These are phyloP conservation scores for Candida nemodendra DNA, from an alignment of 805 yeast genomes.

Conservation along the genomic window DNA sequence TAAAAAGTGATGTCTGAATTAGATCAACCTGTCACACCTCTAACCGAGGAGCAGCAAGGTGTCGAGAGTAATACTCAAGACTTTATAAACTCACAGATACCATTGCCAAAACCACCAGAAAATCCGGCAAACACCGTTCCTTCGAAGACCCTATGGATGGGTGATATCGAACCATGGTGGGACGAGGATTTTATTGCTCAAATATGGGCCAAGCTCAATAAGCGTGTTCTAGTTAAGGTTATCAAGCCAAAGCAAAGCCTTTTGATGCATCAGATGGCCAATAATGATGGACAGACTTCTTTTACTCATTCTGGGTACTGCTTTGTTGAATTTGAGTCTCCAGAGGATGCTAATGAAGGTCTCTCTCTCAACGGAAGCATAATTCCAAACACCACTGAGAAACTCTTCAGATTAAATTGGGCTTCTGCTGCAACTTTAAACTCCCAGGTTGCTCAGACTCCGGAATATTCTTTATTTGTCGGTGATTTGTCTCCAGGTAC, in stretches of 20 bases:
- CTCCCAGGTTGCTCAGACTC: slow-evolving; percentile 69
- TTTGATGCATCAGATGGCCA: slow-evolving; percentile 34
- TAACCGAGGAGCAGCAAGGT: slow-evolving; percentile 8
- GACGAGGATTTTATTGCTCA: slow-evolving; percentile 60
- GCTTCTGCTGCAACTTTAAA: slow-evolving; percentile 77
- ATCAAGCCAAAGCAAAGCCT: slow-evolving; percentile 48
- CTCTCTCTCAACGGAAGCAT: slow-evolving; percentile 62
- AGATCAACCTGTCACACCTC: slow-evolving; percentile 11
- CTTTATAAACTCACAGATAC: slow-evolving; percentile 23
- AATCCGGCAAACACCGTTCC: slow-evolving; percentile 47
- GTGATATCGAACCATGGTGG: slow-evolving; percentile 78
- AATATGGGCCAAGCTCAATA: slow-evolving; percentile 59
- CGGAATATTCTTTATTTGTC: slow-evolving; percentile 77
- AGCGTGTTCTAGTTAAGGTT: slow-evolving; percentile 62
- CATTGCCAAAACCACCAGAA: slow-evolving; percentile 54
- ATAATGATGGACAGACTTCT: slow-evolving; percentile 24
- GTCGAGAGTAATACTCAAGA: slow-evolving; percentile 15
- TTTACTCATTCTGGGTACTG: slow-evolving; percentile 60
- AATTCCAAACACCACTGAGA: slow-evolving; percentile 57
- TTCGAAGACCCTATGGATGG: slow-evolving; percentile 86
- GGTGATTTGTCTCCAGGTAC: slow-evolving; percentile 79
- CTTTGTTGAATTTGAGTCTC: slow-evolving; percentile 69
- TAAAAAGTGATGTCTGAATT: slow-evolving; percentile 11
- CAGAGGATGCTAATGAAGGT: slow-evolving; percentile 69
- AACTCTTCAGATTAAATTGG: slow-evolving; percentile 76